phyloP scores from a whole-genome alignment of 331 rosid genomes.

The Pyrus hybrid region DNA sequence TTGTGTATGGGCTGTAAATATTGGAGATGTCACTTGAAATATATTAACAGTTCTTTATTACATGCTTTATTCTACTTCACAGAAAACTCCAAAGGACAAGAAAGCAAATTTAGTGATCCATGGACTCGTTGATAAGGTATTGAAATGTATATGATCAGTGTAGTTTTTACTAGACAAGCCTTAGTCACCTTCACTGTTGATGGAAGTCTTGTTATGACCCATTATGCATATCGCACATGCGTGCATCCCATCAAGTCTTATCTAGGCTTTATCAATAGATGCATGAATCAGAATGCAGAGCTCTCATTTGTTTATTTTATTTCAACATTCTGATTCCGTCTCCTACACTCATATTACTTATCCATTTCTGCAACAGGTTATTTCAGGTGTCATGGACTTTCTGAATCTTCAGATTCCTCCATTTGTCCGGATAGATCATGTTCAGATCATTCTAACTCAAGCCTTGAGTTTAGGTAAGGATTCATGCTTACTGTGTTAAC shows the following conservation, averaged over 20 bases:
- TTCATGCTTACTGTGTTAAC: constrained; percentile 9
- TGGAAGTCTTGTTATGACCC: neutral
- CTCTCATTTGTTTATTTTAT: neutral
- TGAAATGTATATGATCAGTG: constrained; percentile 5
- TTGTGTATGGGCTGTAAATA: neutral
- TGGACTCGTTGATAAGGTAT: constrained; percentile 91
- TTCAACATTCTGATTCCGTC: constrained; percentile 9
- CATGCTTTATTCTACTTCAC: constrained; percentile 27
- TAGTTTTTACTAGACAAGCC: neutral
- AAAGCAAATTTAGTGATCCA: constrained; percentile 87
- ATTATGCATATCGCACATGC: neutral
- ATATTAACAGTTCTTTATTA: neutral
- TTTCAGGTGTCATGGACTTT: constrained; percentile 69
- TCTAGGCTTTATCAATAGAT: neutral
- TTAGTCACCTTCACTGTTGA: neutral
- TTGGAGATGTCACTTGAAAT: neutral
- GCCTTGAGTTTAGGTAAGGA: constrained; percentile 70
- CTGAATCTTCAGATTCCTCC: constrained; percentile 82
- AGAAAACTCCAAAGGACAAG: constrained; percentile 98
- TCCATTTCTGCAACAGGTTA: constrained; percentile 52
- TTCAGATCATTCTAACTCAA: constrained; percentile 69
- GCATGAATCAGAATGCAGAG: neutral
- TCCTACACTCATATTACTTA: neutral
- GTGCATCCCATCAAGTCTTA: neutral
- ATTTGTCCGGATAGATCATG: constrained; percentile 81